Evolutionary conservation across 805 yeast genomes (phyloP), one percentile per base, ranked within the genome.

Genomic region (Myxozyma geophila): DNA sequence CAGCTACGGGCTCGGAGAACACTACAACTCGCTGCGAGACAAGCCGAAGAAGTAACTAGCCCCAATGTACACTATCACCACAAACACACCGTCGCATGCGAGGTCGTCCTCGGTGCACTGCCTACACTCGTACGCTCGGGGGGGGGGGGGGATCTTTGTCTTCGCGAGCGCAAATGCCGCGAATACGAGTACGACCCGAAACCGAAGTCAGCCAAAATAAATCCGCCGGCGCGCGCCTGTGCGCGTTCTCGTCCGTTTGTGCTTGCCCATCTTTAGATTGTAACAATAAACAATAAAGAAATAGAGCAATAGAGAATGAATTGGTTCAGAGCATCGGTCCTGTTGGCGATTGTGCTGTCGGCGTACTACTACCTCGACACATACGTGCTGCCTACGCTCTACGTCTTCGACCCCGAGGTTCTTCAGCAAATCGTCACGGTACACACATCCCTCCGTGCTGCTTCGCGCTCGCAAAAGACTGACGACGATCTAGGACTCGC

Each of bases 1-100:
- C 73, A 83, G 85, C 15, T 93, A 85, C 74, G 95, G 97, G 0
- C 81, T 93, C 28, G 99, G 99, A 35, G 98, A 92, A 77, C 99
- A 93, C 77, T 93, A 93, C 76, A 93, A 93, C 74, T 90, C 97
- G 19, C 46, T 66, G 21, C 47, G 67, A 40, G 70, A 68, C 37
- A 54, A 41, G 17, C 9, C 46, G 55, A 39, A 53, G 48, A 28
- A 28, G 28, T 28, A 28, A 28, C 28, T 28, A 7, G 43, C 43
- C 3, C 43, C 3, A 39, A 39, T 28, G 28, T 28, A 28, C 28
- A 28, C 5, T 28, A 28, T 2, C 28, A 28, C 28, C 28, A 28
- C 28, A 28, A n/a, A n/a, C n/a, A n/a, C n/a, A n/a, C n/a, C n/a
- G 28, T 28, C 28, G 5, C 28, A 28, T 28, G 5, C 28, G 28